Evolutionary conservation across 2,329 filamentous ascomycete genomes (phyloP).

Genomic region (Zymoseptoria crescenta): DNA sequence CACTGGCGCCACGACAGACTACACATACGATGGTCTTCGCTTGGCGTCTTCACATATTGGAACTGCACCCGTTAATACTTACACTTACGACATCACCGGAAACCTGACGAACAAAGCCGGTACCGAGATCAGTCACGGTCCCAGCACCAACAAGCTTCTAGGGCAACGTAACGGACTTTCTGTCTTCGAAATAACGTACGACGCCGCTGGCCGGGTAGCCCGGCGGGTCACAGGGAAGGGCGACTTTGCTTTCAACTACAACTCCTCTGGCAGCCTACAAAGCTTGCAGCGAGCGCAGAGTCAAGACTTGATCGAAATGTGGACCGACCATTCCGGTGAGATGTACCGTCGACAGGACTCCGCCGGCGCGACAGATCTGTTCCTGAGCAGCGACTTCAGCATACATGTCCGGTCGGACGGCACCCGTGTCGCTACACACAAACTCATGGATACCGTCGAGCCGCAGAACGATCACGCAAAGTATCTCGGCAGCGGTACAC

Average conservation of each 20-base stretch:
- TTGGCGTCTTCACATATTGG: neutral
- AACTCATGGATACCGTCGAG: neutral
- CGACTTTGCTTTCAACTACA: neutral
- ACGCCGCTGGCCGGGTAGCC: neutral
- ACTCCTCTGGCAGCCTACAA: neutral
- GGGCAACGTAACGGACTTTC: neutral
- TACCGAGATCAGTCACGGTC: neutral
- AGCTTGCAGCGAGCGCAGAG: neutral
- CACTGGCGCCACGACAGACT: neutral
- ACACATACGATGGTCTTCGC: neutral
- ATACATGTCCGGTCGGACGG: neutral
- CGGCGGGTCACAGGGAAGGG: neutral
- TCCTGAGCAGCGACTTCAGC: neutral
- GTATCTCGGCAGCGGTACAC: neutral
- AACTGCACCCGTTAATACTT: neutral
- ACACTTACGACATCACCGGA: neutral
- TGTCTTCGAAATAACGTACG: neutral
- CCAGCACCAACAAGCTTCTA: neutral
- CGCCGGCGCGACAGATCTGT: neutral
- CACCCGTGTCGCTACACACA: neutral
- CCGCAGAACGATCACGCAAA: too few species aligned
- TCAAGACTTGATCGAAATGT: neutral
- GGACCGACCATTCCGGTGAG: neutral
- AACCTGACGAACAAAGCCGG: neutral
- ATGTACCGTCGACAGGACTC: neutral